Conservation (phyloP, 495 filamentous ascomycete species). For the Penicillium dipodomyicola region DNA sequence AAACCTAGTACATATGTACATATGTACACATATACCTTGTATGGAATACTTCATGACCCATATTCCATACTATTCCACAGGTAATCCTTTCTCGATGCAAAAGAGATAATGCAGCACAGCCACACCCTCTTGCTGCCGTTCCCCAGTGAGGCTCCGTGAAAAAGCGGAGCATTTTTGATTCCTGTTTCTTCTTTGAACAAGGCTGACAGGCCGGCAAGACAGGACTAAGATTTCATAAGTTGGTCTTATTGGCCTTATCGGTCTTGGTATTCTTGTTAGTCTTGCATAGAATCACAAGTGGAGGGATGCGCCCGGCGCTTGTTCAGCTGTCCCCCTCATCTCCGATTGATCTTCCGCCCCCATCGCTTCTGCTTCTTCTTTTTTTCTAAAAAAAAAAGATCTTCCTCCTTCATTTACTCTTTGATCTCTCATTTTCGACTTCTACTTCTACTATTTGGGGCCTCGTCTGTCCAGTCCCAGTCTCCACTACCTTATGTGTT, state of each 20-base stretch:
- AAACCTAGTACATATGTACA: not conserved
- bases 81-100: no score
- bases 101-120: not conserved
- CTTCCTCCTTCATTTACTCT: not conserved
- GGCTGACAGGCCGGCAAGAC: not conserved
- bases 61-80: no score
- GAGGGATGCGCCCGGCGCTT: constrained; percentile 14
- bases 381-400: not conserved
- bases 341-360: constrained; percentile 10
- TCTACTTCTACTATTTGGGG: not conserved
- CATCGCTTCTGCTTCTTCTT: not conserved
- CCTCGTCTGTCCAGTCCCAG: not conserved
- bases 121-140: not conserved
- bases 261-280: not conserved
- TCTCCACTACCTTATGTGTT: not conserved
- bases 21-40: not conserved
- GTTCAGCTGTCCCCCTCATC: constrained; percentile 10
- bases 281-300: not conserved
- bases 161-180: not conserved
- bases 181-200: constrained; percentile 1
- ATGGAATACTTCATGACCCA: no score
- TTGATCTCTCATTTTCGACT: not conserved
- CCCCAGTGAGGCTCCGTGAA: no score
- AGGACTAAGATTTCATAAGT: no score
- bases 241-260: no score